Evolutionary conservation across 345 rosid species (phyloP).

Genomic region (Eucalyptus polybractea): DNA sequence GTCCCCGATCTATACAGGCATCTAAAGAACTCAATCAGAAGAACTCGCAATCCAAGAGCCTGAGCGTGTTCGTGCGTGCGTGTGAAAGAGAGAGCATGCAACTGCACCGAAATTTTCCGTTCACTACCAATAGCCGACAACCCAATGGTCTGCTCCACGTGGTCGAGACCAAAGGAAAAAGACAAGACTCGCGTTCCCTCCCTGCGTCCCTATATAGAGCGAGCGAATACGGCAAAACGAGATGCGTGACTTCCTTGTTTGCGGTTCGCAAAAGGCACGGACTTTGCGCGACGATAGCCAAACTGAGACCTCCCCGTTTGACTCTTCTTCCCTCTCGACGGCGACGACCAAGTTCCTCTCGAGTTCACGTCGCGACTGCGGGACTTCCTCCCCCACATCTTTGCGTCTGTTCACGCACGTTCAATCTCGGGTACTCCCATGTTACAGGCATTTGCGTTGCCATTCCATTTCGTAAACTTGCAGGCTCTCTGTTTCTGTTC

Average conservation of each 20-base stretch:
- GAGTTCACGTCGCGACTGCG: not conserved
- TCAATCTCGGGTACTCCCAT: not conserved
- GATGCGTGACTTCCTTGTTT: not conserved
- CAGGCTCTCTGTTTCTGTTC: not conserved
- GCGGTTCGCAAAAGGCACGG: not conserved
- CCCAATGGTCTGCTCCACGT: constrained; percentile 32
- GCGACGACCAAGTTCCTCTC: not conserved
- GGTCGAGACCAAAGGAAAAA: not conserved
- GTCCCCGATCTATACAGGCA: not conserved
- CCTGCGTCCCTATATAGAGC: not conserved
- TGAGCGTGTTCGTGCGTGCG: not conserved
- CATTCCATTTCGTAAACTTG: not conserved
- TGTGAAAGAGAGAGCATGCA: not conserved
- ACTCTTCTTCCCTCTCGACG: not conserved
- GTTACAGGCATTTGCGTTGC: not conserved
- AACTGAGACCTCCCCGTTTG: not conserved
- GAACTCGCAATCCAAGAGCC: not conserved
- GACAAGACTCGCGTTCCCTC: not conserved
- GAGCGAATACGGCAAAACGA: not conserved
- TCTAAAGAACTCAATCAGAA: not conserved
- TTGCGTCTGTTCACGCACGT: not conserved
- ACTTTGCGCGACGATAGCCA: not conserved
- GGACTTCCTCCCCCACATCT: not conserved
- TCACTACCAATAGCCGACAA: not conserved
- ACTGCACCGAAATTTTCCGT: not conserved